Percentiles rank a stretch among this genome's conserved stretches.
These are phyloP conservation scores for Paxillus ammoniavirescens DNA, from an alignment of 768 basidiomycete genomes.

Conservation along the genomic window DNA sequence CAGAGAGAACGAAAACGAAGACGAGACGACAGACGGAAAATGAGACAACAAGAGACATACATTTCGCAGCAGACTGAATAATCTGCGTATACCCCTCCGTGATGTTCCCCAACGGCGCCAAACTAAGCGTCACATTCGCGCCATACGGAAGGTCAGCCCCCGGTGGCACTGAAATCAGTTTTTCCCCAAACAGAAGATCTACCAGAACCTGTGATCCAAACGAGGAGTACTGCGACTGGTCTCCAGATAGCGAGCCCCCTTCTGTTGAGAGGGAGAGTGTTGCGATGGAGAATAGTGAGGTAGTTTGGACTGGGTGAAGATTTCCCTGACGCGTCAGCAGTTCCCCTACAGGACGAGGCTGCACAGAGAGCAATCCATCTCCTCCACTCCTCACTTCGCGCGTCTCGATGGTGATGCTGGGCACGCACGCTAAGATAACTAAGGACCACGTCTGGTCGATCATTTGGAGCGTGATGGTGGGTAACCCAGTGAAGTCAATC, in stretches of 20 bases:
- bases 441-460: constrained; percentile 20
- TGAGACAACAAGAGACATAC: constrained; percentile 5
- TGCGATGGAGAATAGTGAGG: constrained; percentile 20
- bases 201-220: too few species aligned
- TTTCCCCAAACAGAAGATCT: too few species aligned
- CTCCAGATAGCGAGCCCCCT: too few species aligned
- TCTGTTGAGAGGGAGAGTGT: constrained; percentile 4
- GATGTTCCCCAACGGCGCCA: constrained; percentile 11
- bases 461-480: constrained; percentile 10
- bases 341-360: constrained; percentile 7
- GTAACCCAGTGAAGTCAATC: constrained; percentile 14
- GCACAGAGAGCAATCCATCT: constrained; percentile 17
- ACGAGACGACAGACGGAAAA: neutral
- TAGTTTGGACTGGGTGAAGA: constrained; percentile 22
- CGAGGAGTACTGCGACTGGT: too few species aligned
- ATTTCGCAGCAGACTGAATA: constrained; percentile 18
- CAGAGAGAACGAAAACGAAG: too few species aligned
- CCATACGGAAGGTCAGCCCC: neutral
- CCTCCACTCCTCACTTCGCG: constrained; percentile 25
- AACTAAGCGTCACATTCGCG: constrained; percentile 1
- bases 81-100: constrained; percentile 19
- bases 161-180: too few species aligned
- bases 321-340: constrained; percentile 21
- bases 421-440: constrained; percentile 19
- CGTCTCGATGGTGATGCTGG: constrained; percentile 24